A percentile compares a stretch with the other conserved stretches of the same genome.
These are phyloP conservation scores for Podila epicladia DNA, from an alignment of 192 early-diverging fungal genomes.

Conservation along the genomic window DNA sequence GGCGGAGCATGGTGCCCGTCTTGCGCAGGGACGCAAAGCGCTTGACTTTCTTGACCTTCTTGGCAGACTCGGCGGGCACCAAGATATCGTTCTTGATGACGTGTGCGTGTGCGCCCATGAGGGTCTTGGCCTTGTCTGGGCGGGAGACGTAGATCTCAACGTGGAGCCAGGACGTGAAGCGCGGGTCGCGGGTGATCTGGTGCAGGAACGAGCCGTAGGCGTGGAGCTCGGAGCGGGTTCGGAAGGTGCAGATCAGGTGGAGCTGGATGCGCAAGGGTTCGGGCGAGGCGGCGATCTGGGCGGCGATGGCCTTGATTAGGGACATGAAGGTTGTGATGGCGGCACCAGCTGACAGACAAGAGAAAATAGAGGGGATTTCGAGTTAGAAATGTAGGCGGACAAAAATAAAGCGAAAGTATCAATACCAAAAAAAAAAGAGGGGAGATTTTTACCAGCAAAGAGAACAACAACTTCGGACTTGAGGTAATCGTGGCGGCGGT, in stretches of 20 bases:
- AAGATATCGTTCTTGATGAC: constrained; percentile 49
- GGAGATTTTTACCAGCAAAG: constrained; percentile 32
- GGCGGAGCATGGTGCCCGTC: constrained; percentile 36
- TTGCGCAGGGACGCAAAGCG: constrained; percentile 27
- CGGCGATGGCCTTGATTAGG: constrained; percentile 41
- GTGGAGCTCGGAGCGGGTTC: constrained; percentile 41
- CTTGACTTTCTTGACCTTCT: constrained; percentile 7
- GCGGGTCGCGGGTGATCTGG: constrained; percentile 47
- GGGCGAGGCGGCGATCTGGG: constrained; percentile 34
- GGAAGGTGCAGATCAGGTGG: constrained; percentile 48
- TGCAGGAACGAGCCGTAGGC: constrained; percentile 51
- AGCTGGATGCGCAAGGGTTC: constrained; percentile 34
- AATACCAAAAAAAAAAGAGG: background rate
- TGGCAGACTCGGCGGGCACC: constrained; percentile 24
- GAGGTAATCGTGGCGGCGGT: constrained; percentile 48
- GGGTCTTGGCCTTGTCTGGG: constrained; percentile 31
- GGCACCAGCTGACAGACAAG: constrained; percentile 19
- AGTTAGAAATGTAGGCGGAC: background rate
- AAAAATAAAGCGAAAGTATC: background rate
- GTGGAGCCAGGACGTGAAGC: constrained; percentile 42
- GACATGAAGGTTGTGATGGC: constrained; percentile 48
- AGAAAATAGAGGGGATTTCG: background rate
- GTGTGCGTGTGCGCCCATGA: constrained; percentile 41
- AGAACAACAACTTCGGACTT: constrained; percentile 39
- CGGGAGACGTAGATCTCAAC: constrained; percentile 50